Percentiles rank a stretch among this genome's conserved stretches.
Conservation (phyloP, 768 basidiomycete genomes). For the Melanogaster broomeanus region DNA sequence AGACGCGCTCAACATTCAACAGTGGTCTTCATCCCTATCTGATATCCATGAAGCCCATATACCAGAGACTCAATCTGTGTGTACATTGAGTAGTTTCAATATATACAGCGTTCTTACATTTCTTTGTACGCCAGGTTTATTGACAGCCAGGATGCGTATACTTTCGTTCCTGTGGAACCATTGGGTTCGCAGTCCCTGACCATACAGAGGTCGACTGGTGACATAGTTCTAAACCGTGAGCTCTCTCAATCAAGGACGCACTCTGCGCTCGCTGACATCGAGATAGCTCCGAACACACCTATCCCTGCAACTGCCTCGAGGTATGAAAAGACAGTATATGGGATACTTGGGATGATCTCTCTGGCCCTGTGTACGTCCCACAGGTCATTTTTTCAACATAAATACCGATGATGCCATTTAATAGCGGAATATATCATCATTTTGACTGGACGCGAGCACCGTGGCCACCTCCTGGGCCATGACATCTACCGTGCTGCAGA, state of each 20-base stretch:
- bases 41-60: conserved; percentile 61
- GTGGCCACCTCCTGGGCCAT: conserved; percentile 78
- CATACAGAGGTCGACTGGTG: conserved; percentile 72
- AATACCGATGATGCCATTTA: not conserved
- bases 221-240: conserved; percentile 71
- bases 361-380: conserved; percentile 65
- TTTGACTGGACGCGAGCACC: conserved; percentile 78
- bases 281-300: conserved; percentile 52
- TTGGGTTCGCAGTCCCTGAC: conserved; percentile 66
- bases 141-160: conserved; percentile 74
- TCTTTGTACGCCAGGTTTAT: conserved; percentile 48
- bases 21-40: conserved; percentile 12
- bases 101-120: not conserved
- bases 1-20: conserved; percentile 14
- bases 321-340: conserved; percentile 67
- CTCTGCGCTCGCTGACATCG: not conserved
- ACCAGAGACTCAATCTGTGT: conserved; percentile 75
- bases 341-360: conserved; percentile 77
- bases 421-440: conserved; percentile 93
- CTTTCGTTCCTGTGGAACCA: conserved; percentile 69
- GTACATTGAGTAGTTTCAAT: conserved; percentile 26
- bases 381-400: not conserved
- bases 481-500: conserved; percentile 89
- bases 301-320: conserved; percentile 57
- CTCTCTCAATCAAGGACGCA: not conserved